Conservation (phyloP, 805 yeast species). For the Lipomyces spencermartinsiae region DNA sequence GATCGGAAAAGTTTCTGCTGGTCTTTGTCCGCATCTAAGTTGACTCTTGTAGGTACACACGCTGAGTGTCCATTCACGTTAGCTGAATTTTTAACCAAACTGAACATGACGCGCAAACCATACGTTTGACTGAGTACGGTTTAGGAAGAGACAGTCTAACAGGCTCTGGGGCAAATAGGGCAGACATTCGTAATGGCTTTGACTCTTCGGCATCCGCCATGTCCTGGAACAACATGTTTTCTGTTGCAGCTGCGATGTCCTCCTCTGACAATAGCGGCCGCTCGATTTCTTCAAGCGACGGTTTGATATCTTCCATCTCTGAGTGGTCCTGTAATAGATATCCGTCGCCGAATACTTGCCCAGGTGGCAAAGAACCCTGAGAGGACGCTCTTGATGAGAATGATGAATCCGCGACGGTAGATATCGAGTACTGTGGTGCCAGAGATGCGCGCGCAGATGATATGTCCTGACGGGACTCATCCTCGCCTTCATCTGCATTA, state of each 20-base stretch:
- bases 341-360: constrained; percentile 3
- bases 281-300: constrained; percentile 1
- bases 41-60: constrained; percentile 60
- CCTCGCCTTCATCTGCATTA: constrained; percentile 16
- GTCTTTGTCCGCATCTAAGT: constrained; percentile 69
- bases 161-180: constrained; percentile 68
- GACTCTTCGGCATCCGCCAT: constrained; percentile 24
- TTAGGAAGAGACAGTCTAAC: constrained; percentile 58
- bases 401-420: constrained; percentile 39
- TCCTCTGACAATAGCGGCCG: constrained; percentile 7
- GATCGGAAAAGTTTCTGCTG: constrained; percentile 50
- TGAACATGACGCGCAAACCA: background rate
- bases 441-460: background rate
- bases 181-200: constrained; percentile 26
- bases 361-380: constrained; percentile 1
- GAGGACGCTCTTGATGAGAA: background rate
- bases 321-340: constrained; percentile 34
- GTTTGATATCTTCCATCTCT: constrained; percentile 31
- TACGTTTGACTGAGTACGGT: constrained; percentile 48
- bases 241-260: constrained; percentile 10
- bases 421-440: background rate
- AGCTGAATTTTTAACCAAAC: background rate
- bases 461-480: constrained; percentile 1
- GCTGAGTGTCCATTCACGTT: constrained; percentile 19
- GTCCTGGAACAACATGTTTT: constrained; percentile 22